These are phyloP conservation scores for Tetraselmis chui DNA, from an alignment of 139 green algal species.

Conservation along the genomic window DNA sequence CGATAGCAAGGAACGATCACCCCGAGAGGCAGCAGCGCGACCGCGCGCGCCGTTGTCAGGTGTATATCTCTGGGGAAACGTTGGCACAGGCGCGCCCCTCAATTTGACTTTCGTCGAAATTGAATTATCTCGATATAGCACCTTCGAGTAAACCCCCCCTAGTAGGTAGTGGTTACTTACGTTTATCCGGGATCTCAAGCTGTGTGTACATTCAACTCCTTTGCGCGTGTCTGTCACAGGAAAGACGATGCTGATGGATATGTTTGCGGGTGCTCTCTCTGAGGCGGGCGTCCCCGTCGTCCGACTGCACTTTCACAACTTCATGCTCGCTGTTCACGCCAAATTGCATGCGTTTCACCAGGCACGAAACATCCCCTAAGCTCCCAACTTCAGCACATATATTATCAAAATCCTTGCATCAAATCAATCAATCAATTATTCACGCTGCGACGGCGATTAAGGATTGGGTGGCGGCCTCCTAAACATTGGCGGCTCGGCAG, in stretches of 20 bases:
- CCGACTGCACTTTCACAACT: constrained; percentile 9
- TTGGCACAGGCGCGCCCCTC: neutral
- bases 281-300: neutral
- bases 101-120: neutral
- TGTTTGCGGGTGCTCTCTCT: neutral
- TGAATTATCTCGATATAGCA: neutral
- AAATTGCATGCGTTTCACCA: constrained; percentile 24
- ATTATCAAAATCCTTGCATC: too few species aligned
- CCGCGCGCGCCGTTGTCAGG: neutral
- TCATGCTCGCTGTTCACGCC: constrained; percentile 8
- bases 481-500: too few species aligned
- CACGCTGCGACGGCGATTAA: too few species aligned
- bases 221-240: neutral
- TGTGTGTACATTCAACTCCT: neutral
- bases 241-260: constrained; percentile 9
- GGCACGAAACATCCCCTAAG: too few species aligned
- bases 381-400: too few species aligned
- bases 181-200: neutral
- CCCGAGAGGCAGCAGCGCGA: neutral
- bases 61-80: constrained; percentile 5
- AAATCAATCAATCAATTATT: too few species aligned
- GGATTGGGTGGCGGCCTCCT: too few species aligned
- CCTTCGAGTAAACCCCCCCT: neutral
- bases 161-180: neutral
- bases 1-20: neutral